Evolutionary conservation across 2,329 filamentous ascomycete species (phyloP).

Genomic region (Juglanconis oblonga): DNA sequence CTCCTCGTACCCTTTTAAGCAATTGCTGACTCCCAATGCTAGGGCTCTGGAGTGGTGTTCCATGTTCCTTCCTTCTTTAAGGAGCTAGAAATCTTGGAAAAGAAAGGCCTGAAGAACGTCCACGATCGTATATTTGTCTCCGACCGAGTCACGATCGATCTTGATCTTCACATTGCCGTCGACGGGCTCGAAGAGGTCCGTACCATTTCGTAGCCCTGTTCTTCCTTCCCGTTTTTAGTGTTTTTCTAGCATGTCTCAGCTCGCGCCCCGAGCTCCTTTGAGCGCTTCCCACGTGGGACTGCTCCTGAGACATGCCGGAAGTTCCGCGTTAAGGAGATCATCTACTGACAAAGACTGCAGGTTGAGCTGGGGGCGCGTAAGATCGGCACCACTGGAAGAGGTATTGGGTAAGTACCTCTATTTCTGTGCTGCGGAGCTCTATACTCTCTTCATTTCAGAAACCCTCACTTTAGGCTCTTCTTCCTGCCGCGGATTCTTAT

Average conservation of each 20-base stretch:
- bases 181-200: constrained; percentile 63
- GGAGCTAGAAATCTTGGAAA: constrained; percentile 58
- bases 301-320: neutral
- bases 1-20: neutral
- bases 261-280: neutral
- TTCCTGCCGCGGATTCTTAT: too few relatives aligned
- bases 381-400: constrained; percentile 40
- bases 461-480: too few relatives aligned
- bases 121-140: constrained; percentile 59
- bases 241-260: too few relatives aligned
- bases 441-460: too few relatives aligned
- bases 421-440: too few relatives aligned
- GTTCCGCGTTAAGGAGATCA: neutral
- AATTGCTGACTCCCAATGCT: neutral
- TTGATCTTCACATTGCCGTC: constrained; percentile 62
- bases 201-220: neutral
- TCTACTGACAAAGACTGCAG: neutral
- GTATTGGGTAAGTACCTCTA: neutral
- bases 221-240: too few relatives aligned
- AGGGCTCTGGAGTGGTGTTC: constrained; percentile 17
- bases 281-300: neutral
- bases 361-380: constrained; percentile 35
- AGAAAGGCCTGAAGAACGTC: constrained; percentile 54
- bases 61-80: constrained; percentile 59
- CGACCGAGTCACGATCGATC: constrained; percentile 59